Evolutionary conservation across 2,329 filamentous ascomycete species (phyloP), one percentile per base, ranked within the genome.

Genomic region (Paecilomyces sp.): DNA sequence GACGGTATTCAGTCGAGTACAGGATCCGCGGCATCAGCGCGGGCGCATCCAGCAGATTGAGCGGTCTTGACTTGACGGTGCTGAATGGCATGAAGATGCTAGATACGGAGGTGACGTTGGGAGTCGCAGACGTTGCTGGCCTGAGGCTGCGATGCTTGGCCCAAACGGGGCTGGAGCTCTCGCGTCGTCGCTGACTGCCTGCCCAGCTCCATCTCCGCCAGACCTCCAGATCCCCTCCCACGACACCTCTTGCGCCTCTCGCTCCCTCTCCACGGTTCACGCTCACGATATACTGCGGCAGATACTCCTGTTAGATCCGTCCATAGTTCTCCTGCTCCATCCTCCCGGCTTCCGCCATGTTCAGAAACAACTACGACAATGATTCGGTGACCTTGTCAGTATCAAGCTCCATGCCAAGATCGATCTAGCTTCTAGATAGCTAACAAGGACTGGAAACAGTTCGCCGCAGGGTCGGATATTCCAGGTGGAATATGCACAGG

Each of bases 281-380:
- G 3, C 24, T 53, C n/a, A 13, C n/a, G 18, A 18, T 15, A 22
- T 15, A 54, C 6, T 33, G 25, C 9, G 5, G 9, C 25, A 15
- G 8, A 55, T 36, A 11, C 33, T 36, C 18, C 54, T 18, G 54
- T 36, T 54, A 34, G 33, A 52, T 57, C 9, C 51, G 28, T 54
- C 58, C 57, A 18, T 47, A 4, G 3, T 18, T 47, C 57, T 58
- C 53, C 12, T 41, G 51, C 31, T 53, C 58, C 64, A 58, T 62
- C 56, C 58, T 51, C 62, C 55, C 59, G 60, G 59, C 64, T 62
- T 64, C 66, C 84, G 87, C 73, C 73, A 97, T 99, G 94, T 99
- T 99, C 82, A 87, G 94, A 80, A 99, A 99, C 85, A 97, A 97
- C 81, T 99, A 99, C 85, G 94, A 99, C 83, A 99, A 99, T 87